Evolutionary conservation across 805 yeast genomes (phyloP).

Genomic region (Metschnikowia santaceciliae): DNA sequence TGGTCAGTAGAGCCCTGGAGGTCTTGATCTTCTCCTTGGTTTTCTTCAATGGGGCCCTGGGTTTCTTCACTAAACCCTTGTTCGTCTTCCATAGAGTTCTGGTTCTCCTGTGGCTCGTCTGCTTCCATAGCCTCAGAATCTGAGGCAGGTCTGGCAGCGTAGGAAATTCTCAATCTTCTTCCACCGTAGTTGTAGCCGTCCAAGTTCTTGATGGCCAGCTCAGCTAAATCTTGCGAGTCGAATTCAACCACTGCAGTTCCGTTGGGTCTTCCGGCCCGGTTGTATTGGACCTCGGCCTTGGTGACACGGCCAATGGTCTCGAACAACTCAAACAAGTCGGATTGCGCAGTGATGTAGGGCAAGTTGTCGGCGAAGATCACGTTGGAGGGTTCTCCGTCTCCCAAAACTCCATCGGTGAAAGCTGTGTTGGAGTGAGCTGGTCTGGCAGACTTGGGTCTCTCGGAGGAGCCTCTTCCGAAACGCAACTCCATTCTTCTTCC

Average conservation of each 20-base stretch:
- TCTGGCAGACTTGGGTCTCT: conserved; percentile 13
- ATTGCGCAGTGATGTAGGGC: conserved; percentile 85
- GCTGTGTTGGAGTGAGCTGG: conserved; percentile 39
- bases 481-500: conserved; percentile 82
- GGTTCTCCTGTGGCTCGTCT: conserved; percentile 6
- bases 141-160: conserved; percentile 39
- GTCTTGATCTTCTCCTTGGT: background rate
- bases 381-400: conserved; percentile 49
- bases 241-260: conserved; percentile 88
- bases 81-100: background rate
- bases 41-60: no score
- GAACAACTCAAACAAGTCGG: conserved; percentile 80
- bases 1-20: background rate
- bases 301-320: conserved; percentile 75
- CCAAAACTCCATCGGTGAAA: conserved; percentile 64
- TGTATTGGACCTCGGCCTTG: conserved; percentile 69
- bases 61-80: background rate
- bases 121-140: conserved; percentile 2
- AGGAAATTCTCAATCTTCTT: conserved; percentile 64
- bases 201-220: conserved; percentile 67
- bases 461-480: conserved; percentile 45
- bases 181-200: conserved; percentile 83
- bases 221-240: conserved; percentile 62
- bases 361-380: conserved; percentile 68
- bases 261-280: conserved; percentile 57